Conservation (phyloP, 768 basidiomycete genomes). For the Trametes cubensis region DNA sequence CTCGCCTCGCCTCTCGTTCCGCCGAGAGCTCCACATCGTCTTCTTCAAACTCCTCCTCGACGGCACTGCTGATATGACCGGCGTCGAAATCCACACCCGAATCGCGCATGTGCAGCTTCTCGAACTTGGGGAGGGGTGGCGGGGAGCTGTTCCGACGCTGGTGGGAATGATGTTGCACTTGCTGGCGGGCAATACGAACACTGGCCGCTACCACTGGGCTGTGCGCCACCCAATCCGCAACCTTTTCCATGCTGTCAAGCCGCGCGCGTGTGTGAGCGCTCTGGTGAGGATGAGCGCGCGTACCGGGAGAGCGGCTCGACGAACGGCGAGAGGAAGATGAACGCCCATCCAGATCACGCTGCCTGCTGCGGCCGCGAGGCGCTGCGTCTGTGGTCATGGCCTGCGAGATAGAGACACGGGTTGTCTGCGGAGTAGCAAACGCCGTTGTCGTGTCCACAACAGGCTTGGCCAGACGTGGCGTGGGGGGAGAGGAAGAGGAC, state of each 20-base stretch:
- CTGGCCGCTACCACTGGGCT: slow-evolving; percentile 33
- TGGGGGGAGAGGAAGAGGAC: slow-evolving; percentile 30
- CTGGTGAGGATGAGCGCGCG: slow-evolving; percentile 17
- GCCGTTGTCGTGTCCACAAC: slow-evolving; percentile 25
- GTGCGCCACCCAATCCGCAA: slow-evolving; percentile 50
- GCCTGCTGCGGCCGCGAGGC: slow-evolving; percentile 30
- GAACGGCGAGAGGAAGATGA: slow-evolving; percentile 31
- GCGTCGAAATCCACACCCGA: slow-evolving; percentile 32
- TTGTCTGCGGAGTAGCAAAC: slow-evolving; percentile 25
- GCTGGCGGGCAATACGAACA: slow-evolving; percentile 36
- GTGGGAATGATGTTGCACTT: slow-evolving; percentile 35
- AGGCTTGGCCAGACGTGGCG: slow-evolving; percentile 31
- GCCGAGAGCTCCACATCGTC: slow-evolving; percentile 10
- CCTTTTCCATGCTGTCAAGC: slow-evolving; percentile 45
- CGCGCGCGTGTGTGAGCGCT: slow-evolving; percentile 27
- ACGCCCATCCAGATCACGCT: slow-evolving; percentile 30
- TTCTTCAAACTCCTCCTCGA: slow-evolving; percentile 23
- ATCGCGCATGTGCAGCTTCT: slow-evolving; percentile 33
- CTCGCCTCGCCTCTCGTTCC: slow-evolving; percentile 38
- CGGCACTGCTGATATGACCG: slow-evolving; percentile 5
- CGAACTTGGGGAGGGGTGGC: slow-evolving; percentile 38
- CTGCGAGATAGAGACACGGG: slow-evolving; percentile 16
- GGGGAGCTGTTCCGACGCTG: slow-evolving; percentile 61
- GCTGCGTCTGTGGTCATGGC: slow-evolving; percentile 16
- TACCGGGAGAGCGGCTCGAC: slow-evolving; percentile 27